Percentiles rank a stretch among this genome's conserved stretches.
Evolutionary conservation across 495 filamentous ascomycete genomes (phyloP).

Genomic region (Penicillium cosmopolitanum): DNA sequence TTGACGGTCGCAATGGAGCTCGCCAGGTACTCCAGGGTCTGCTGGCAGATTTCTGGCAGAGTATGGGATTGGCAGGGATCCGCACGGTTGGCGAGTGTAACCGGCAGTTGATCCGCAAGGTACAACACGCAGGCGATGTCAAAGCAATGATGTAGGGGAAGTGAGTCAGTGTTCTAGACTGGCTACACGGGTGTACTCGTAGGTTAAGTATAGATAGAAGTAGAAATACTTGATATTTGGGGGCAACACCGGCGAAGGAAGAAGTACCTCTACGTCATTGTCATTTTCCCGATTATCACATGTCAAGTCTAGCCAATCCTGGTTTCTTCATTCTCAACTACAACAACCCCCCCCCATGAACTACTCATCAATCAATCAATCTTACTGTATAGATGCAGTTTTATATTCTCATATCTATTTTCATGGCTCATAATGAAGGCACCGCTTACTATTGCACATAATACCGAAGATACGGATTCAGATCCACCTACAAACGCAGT

Average conservation of each 20-base stretch:
- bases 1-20: constrained; percentile 60
- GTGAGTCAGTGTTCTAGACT: background rate
- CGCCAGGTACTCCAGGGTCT: constrained; percentile 59
- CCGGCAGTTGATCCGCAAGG: constrained; percentile 51
- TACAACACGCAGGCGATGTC: constrained; percentile 56
- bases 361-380: background rate
- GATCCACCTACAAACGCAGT: background rate
- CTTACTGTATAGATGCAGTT: background rate
- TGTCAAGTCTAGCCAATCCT: constrained; percentile 12
- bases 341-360: too few relatives aligned
- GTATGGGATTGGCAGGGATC: constrained; percentile 61
- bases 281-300: constrained; percentile 28
- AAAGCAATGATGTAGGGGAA: constrained; percentile 45
- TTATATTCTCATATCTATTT: constrained; percentile 2
- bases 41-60: constrained; percentile 64
- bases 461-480: background rate
- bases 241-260: background rate
- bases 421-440: constrained; percentile 27
- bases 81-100: constrained; percentile 56
- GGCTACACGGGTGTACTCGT: background rate
- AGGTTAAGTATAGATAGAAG: background rate
- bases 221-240: background rate
- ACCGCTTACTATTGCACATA: background rate
- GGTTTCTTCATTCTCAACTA: background rate
- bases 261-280: constrained; percentile 18